Percentiles rank a stretch among this genome's conserved stretches.
Evolutionary conservation across 495 filamentous ascomycete species (phyloP).

Genomic region (Lineolata rhizophorae): DNA sequence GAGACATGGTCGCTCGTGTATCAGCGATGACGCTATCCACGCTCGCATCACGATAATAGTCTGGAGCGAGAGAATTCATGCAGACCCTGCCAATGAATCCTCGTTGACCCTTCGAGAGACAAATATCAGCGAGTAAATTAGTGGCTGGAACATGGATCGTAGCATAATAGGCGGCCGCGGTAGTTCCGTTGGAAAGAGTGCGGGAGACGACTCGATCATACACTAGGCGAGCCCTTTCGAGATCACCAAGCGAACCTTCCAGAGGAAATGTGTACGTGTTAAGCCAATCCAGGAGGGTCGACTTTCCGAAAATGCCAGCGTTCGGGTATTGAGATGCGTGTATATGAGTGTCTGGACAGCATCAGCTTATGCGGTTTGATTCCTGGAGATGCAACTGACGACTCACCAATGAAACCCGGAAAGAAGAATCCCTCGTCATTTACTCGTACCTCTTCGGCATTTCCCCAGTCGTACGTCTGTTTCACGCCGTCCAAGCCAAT

Average conservation of each 20-base stretch:
- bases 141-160: slow-evolving; percentile 64
- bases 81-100: slow-evolving; percentile 79
- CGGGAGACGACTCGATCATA: slow-evolving; percentile 56
- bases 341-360: slow-evolving; percentile 66
- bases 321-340: slow-evolving; percentile 93
- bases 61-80: slow-evolving; percentile 63
- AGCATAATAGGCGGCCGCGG: slow-evolving; percentile 77
- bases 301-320: slow-evolving; percentile 70
- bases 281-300: slow-evolving; percentile 79
- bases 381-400: slow-evolving; percentile 1
- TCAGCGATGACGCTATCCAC: slow-evolving; percentile 30
- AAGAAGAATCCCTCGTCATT: slow-evolving; percentile 50
- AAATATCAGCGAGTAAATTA: slow-evolving; percentile 70
- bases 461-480: slow-evolving; percentile 26
- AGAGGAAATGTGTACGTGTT: slow-evolving; percentile 89
- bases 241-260: slow-evolving; percentile 42
- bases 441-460: slow-evolving; percentile 16
- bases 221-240: slow-evolving; percentile 29
- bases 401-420: slow-evolving; percentile 70
- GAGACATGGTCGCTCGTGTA: slow-evolving; percentile 37
- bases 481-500: slow-evolving; percentile 20
- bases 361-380: not conserved
- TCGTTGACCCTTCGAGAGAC: slow-evolving; percentile 52
- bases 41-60: slow-evolving; percentile 51
- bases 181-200: slow-evolving; percentile 77